phyloP scores from a whole-genome alignment of 2,329 filamentous ascomycete genomes.

The Aspergillus udagawae region DNA sequence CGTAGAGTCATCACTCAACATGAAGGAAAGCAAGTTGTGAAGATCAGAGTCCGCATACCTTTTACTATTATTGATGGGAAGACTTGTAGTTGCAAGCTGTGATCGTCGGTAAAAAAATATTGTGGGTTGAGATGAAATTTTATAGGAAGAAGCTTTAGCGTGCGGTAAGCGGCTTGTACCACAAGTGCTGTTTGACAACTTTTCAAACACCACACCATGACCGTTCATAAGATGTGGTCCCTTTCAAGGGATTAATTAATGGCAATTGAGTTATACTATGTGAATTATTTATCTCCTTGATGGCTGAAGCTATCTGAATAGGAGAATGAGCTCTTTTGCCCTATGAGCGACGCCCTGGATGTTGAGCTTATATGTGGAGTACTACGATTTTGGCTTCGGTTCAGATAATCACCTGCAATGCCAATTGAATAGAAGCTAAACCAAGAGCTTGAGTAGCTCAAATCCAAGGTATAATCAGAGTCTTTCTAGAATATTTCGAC shows the following conservation, averaged over 20 bases:
- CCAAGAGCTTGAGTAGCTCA: not conserved
- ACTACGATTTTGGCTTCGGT: not conserved
- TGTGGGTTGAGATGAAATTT: conserved; percentile 17
- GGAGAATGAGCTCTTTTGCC: not conserved
- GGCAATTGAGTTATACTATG: not conserved
- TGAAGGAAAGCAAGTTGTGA: conserved; percentile 9
- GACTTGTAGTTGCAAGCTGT: conserved; percentile 14
- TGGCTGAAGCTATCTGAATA: not conserved
- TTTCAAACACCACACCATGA: conserved; percentile 7
- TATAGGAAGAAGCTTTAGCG: conserved; percentile 10
- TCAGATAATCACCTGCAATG: too few relatives aligned
- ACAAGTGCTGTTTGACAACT: conserved; percentile 15
- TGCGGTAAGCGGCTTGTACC: conserved; percentile 12
- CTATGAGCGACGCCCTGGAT: not conserved
- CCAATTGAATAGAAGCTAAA: not conserved
- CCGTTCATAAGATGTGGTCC: not conserved
- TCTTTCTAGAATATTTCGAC: not conserved
- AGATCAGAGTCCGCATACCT: conserved; percentile 37
- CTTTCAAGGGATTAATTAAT: too few relatives aligned
- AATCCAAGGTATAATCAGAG: not conserved
- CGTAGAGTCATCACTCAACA: conserved; percentile 57
- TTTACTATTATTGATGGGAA: conserved; percentile 24
- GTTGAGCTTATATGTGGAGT: not conserved
- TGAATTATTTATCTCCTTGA: not conserved
- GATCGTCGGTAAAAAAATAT: conserved; percentile 15